Evolutionary conservation across 768 basidiomycete species (phyloP), one percentile per base, ranked within the genome.

Genomic region (Porphyrellus cyaneotinctus): DNA sequence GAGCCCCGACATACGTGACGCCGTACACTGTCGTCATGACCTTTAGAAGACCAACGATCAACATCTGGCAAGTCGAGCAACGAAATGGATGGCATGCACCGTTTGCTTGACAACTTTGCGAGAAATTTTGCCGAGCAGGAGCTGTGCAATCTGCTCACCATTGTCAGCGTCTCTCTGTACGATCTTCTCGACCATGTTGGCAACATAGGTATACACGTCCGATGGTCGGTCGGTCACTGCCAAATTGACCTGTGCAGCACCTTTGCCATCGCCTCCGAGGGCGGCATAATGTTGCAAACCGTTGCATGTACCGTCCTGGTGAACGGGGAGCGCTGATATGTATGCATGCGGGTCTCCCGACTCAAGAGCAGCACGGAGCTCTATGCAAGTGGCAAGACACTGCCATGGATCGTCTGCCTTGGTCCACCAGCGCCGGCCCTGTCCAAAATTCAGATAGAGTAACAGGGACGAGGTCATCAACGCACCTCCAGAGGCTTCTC

Each of bases 21-120:
- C 97, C 95, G 65, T 98, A 98, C 31, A 98, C 95, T 3, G 95
- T 97, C 1, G 95, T 99, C 97, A 99, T 99, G 58, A 97, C 91
- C 85, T 88, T 57, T 2, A 22, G 12, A 42, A 7, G 13, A 36
- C 39, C 41, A 28, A 28, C 13, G 24, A 36, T 58, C 20, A 43
- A 36, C 6, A 49, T 31, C 24, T 41, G 42, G 32, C 8, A 13
- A 26, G 33, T 11, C 11, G 31, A 31, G 17, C 15, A 23, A 36
- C 28, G 9, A 48, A 30, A 35, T n/a, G 11, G 2, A 41, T 14
- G 43, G 26, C 13, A 73, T 81, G 43, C 35, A 88, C 91, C 22
- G 97, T 97, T 75, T 98, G 95, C 76, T 99, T 99, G 60, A 99
- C 95, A 17, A 97, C 87, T 71, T 99, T 98, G 22, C 97, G 74